Conservation (phyloP, 2,329 filamentous ascomycete genomes). For the Trichoderma sp. region DNA sequence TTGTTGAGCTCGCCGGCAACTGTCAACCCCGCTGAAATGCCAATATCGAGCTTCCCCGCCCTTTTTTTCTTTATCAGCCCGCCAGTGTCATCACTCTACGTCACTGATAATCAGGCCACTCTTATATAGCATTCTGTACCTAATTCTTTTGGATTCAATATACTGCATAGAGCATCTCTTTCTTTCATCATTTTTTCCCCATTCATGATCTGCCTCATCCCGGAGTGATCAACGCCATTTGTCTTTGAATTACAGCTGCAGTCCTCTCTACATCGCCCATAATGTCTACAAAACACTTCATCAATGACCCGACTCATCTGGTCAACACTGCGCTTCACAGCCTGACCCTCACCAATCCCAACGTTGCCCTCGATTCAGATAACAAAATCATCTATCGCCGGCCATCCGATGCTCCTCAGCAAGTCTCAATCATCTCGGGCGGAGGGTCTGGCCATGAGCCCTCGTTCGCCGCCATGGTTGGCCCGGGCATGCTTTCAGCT, state of each 20-base stretch:
- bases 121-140: background rate
- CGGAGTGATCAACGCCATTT: background rate
- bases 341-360: conserved; percentile 80
- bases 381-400: conserved; percentile 85
- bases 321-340: conserved; percentile 74
- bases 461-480: conserved; percentile 82
- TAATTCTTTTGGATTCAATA: background rate
- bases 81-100: background rate
- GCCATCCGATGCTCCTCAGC: conserved; percentile 49
- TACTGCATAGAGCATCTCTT: background rate
- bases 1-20: background rate
- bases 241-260: background rate
- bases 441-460: conserved; percentile 91
- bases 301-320: conserved; percentile 77
- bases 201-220: background rate
- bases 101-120: conserved; percentile 17
- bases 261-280: conserved; percentile 4
- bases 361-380: conserved; percentile 69
- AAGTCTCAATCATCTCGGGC: conserved; percentile 82
- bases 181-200: background rate
- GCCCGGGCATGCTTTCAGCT: conserved; percentile 73
- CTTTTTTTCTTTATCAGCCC: background rate
- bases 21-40: conserved; percentile 19
- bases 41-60: conserved; percentile 16
- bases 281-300: conserved; percentile 76